A percentile compares a stretch with the other conserved stretches of the same genome.
Evolutionary conservation across 208 protist species (phyloP).

Genomic region (Wallacemonas sp.): DNA sequence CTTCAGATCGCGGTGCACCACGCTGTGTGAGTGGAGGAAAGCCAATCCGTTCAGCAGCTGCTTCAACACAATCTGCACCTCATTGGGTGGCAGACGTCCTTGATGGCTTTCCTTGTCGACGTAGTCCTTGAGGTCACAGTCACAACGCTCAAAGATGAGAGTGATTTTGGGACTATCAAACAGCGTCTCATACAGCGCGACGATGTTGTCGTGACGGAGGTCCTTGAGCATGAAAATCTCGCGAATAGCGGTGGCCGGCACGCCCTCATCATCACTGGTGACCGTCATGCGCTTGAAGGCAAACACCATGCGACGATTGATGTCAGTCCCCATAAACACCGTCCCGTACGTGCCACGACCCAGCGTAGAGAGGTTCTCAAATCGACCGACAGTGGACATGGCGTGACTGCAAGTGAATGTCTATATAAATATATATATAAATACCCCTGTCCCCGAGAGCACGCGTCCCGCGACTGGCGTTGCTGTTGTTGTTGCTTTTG

Average conservation of each 20-base stretch:
- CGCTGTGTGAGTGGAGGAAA: slow-evolving; percentile 70
- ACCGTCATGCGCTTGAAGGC: slow-evolving; percentile 90
- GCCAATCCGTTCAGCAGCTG: slow-evolving; percentile 75
- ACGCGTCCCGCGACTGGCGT: no score
- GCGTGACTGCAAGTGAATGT: neutral
- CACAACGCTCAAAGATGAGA: slow-evolving; percentile 97
- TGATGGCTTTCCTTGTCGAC: slow-evolving; percentile 65
- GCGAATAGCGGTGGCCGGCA: slow-evolving; percentile 89
- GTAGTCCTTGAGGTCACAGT: slow-evolving; percentile 97
- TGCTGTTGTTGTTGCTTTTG: neutral
- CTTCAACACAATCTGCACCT: slow-evolving; percentile 66
- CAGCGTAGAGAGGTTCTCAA: slow-evolving; percentile 94
- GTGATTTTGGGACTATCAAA: slow-evolving; percentile 96
- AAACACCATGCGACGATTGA: slow-evolving; percentile 65
- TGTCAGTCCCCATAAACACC: slow-evolving; percentile 96
- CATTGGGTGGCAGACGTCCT: slow-evolving; percentile 37
- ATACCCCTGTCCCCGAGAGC: no score
- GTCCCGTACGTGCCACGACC: slow-evolving; percentile 98
- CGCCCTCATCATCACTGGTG: slow-evolving; percentile 86
- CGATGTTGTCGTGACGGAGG: slow-evolving; percentile 93
- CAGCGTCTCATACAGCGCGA: slow-evolving; percentile 94
- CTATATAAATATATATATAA: no score
- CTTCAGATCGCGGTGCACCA: slow-evolving; percentile 92
- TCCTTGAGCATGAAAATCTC: slow-evolving; percentile 94
- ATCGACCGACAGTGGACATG: slow-evolving; percentile 81